phyloP scores from a whole-genome alignment of 1,139 yeast species.

The Sugiyamaella sp. region DNA sequence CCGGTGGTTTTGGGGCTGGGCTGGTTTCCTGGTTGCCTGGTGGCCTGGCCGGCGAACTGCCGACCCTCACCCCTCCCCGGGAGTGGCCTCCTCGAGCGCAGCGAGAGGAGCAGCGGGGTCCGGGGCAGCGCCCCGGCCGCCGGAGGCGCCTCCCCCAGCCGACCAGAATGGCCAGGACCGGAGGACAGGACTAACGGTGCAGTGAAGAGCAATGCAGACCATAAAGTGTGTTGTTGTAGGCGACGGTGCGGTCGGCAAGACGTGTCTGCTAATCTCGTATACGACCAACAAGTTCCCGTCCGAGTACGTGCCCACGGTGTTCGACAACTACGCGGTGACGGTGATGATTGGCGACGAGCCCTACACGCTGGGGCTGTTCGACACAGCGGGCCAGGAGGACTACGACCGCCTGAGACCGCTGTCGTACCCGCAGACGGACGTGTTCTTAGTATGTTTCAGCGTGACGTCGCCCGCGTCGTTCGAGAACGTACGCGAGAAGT shows the following conservation, averaged over 20 bases:
- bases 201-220: conserved; percentile 60
- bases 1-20: too few relatives aligned
- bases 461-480: conserved; percentile 97
- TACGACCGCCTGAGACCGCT: conserved; percentile 96
- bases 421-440: conserved; percentile 96
- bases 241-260: conserved; percentile 97
- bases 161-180: too few relatives aligned
- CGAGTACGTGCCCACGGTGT: conserved; percentile 93
- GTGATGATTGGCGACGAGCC: conserved; percentile 99
- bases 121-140: too few relatives aligned
- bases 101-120: not conserved
- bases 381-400: conserved; percentile 99
- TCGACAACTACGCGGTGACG: conserved; percentile 96
- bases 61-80: too few relatives aligned
- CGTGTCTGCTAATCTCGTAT: conserved; percentile 85
- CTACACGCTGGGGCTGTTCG: conserved; percentile 91
- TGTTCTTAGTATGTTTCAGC: conserved; percentile 90
- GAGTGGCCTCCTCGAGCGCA: too few relatives aligned
- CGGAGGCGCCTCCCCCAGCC: too few relatives aligned
- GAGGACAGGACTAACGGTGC: not conserved
- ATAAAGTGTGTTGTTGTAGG: conserved; percentile 97
- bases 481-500: conserved; percentile 95
- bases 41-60: too few relatives aligned
- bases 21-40: too few relatives aligned
- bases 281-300: conserved; percentile 94